Base-by-base conservation (phyloP, 345 rosid genomes). In the Diplotaxis tenuifolia region DNA sequence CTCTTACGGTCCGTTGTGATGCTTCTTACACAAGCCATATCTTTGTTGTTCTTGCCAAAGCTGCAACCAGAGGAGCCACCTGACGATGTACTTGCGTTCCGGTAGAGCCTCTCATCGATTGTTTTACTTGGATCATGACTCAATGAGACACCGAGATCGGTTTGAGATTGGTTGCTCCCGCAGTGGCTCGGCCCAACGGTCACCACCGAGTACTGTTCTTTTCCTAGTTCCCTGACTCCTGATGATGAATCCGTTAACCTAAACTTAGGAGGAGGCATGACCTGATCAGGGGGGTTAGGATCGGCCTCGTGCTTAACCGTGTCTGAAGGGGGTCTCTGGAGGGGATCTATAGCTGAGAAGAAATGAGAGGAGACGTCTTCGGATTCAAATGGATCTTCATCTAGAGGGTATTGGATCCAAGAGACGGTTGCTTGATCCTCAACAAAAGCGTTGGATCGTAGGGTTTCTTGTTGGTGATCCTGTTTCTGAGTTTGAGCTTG, bases 31-130 rank as follows among this genome's bases (percentile, higher is more conserved):
- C 70, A 80, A 61, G 83, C 58, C 16, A 80, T 76, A 59, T 84
- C 81, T 82, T 81, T 86, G 18, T 71, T 38, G 28, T 73, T 81
- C 59, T 82, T 82, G 12, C 79, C 85, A 45, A 82, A 77, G 79
- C 88, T 81, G 55, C 87, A 80, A 47, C 85, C 95, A n/a, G 95
- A 89, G 12, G 90, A 87, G 50, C 86, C 96, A 69, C 85, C 92
- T 2, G 96, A 86, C 50, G 89, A 83, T 8, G 90, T 81, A 57
- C 84, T 84, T 40, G 76, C 71, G 52, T 86, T 81, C 1, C 78
- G 82, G 62, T 79, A 82, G 45, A 79, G 61, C 4, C 70, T 82
- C 32, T 82, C 87, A 52, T 83, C 87, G 0, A 23, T 49, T 9
- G 81, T 72, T 71, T 82, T 84, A 56, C 70, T 81, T 25, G 53